Evolutionary conservation across 2,329 filamentous ascomycete genomes (phyloP), one percentile per base, ranked within the genome.

Genomic region (Colletotrichum cordylinicola): DNA sequence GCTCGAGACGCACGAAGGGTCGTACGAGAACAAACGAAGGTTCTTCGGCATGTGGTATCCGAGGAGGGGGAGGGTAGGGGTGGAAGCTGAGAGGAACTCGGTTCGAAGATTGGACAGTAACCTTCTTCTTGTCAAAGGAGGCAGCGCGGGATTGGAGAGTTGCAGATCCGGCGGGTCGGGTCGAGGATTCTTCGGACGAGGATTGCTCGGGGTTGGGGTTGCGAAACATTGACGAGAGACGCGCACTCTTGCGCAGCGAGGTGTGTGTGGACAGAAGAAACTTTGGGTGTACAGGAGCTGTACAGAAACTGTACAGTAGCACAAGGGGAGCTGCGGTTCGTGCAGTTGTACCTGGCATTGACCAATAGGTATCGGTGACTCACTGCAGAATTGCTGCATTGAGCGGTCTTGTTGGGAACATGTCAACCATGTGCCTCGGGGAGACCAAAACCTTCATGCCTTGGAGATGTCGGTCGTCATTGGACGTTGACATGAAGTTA

Each of bases 151-250:
- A 62, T 72, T 61, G 72, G 68, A 24, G 39, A 68, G 70, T 27
- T 64, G 61, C 70, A 74, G 77, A 79, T 77, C 79, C 79, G 76
- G 68, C 76, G 78, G 77, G 67, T 77, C 77, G 79, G 79, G 69
- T 80, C 77, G 72, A 76, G 74, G 37, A 60, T 66, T 65, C 67
- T 75, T 76, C 75, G 71, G 75, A 75, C 75, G 74, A 76, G 37
- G 48, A 66, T 66, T 74, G 66, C 58, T 76, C 65, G 69, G n/a
- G 67, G 29, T 56, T 62, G 62, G 39, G 62, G 58, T 48, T 74
- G 70, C 56, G 70, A 74, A 69, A 74, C 27, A 21, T 65, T 29
- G 62, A 52, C 39, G n/a, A 67, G 62, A 52, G 37, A 62, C 39
- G 31, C 31, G 55, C 52, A 39, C 27, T 56, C 60, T 66, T 8